Evolutionary conservation across 768 basidiomycete genomes (phyloP), one percentile per base, ranked within the genome.

Genomic region (Boletus bicolor): DNA sequence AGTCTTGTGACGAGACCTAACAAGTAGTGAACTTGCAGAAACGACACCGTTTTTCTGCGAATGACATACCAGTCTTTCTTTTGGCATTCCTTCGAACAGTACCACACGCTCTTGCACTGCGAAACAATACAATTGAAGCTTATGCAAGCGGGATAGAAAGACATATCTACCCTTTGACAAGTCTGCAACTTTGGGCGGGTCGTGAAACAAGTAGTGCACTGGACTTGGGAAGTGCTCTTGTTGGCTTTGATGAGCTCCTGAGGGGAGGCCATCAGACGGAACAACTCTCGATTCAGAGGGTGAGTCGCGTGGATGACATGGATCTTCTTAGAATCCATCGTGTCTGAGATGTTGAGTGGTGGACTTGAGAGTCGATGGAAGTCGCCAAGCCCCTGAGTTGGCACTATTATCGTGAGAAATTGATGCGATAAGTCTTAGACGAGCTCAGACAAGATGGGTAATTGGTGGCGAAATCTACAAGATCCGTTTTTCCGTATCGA

Each of bases 51-150:
- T 17, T 14, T 21, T 12, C 24, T 24, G 17, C 1, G 6, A 10
- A 21, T 28, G 4, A 4, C 58, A 10, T 47, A 64, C 62, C 62
- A 64, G 47, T 64, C 54, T 37, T 55, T 60, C 38, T 17, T 64
- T 52, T 64, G 63, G 19, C 63, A 64, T 28, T 60, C 63, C 42
- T 60, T 60, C 12, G 63, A 64, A 44, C 63, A 64, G 50, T 59
- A 63, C 62, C 62, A 60, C 32, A 60, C 57, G 9, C 63, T 55
- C 19, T 64, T 64, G 46, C 62, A 63, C 62, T 64, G 24, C 5
- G 2, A 37, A 39, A 45, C n/a, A 7, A 24, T n/a, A 17, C 3
- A 7, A 19, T 11, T 43, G 9, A 15, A 10, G 6, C 2, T 21
- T 10, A 11, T n/a, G 15, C 9, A 26, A n/a, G 28, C 8, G 32